Evolutionary conservation across 2,329 filamentous ascomycete species (phyloP), one percentile per base, ranked within the genome.

Genomic region (Aspergillus unguis): DNA sequence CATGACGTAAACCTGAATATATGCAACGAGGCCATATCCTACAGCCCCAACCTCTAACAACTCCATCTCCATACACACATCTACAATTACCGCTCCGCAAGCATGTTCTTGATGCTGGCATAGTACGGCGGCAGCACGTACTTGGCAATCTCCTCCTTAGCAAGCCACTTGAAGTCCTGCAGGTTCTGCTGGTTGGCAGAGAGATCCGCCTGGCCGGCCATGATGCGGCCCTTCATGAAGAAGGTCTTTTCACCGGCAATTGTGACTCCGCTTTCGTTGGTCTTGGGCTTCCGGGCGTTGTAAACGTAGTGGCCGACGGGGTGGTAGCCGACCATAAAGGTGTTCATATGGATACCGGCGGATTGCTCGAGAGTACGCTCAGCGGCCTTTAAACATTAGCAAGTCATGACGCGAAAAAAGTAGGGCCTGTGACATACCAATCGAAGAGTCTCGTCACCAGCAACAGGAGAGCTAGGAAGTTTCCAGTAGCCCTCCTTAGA

Each of bases 341-440:
- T 96, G 78, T 97, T 97, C 92, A 99, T 97, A 80, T 99, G 95
- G 56, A 88, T 76, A 53, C 94, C 94, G 7, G 87, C 91, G 3
- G 90, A 79, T 64, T 89, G 80, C 48, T 86, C 79, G 26, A 97
- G 79, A 50, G 91, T 85, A 55, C 91, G 83, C 67, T 90, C 83
- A 35, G 92, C 91, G 41, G 89, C 86, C 94, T 99, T 63, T 57
- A 48, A 1, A 33, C 17, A 6, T 58, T 54, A 51, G 53, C 37
- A 40, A 28, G 17, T 10, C 8, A 31, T 25, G 10, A 28, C 6
- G 37, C 3, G 27, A 28, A 7, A 29, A 17, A 26, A 38, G 29
- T 32, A n/a, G 29, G 36, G 35, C 6, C 23, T 9, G 35, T 40
- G 49, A 77, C 86, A 70, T 77, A 96, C 94, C 80, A 89, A 80